Percentiles rank a stretch among this genome's conserved stretches.
phyloP scores from a whole-genome alignment of 1,139 yeast genomes.

The Keqinozyma sinolaborantium region DNA sequence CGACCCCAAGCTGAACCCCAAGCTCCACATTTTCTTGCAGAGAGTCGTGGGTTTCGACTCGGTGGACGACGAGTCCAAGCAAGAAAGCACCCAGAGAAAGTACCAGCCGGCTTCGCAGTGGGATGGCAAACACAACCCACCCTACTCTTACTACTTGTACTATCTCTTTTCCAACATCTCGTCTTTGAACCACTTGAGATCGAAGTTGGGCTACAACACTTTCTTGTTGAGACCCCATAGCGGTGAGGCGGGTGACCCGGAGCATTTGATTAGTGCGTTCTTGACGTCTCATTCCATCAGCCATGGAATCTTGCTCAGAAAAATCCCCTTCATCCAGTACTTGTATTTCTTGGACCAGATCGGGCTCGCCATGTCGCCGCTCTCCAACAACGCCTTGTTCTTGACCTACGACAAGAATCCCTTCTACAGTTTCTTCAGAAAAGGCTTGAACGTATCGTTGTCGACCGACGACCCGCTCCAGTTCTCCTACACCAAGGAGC shows the following conservation, averaged over 20 bases:
- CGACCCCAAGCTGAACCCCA: slow-evolving; percentile 84
- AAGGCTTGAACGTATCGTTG: slow-evolving; percentile 89
- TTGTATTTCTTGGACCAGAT: slow-evolving; percentile 90
- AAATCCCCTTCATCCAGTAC: slow-evolving; percentile 92
- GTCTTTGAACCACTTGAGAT: slow-evolving; percentile 80
- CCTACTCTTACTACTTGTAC: slow-evolving; percentile 93
- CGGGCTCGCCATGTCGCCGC: slow-evolving; percentile 98
- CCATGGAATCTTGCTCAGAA: slow-evolving; percentile 90
- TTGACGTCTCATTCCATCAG: slow-evolving; percentile 89
- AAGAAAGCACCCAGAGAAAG: slow-evolving; percentile 76
- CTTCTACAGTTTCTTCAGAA: slow-evolving; percentile 80
- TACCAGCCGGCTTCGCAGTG: slow-evolving; percentile 83
- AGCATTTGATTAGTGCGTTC: slow-evolving; percentile 88
- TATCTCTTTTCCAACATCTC: slow-evolving; percentile 84
- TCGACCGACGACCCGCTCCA: slow-evolving; percentile 77
- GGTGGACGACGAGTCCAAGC: slow-evolving; percentile 96
- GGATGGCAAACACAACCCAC: slow-evolving; percentile 80
- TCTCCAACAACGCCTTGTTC: slow-evolving; percentile 93
- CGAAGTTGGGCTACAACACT: slow-evolving; percentile 72
- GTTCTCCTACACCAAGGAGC: slow-evolving; percentile 94
- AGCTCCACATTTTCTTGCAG: slow-evolving; percentile 80
- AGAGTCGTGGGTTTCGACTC: slow-evolving; percentile 97
- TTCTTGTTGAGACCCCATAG: slow-evolving; percentile 95
- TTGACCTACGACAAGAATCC: slow-evolving; percentile 95
- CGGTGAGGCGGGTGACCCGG: slow-evolving; percentile 99